Base-by-base conservation (phyloP, 78 protist genomes). In the Dictyostelium brefeldianum region DNA sequence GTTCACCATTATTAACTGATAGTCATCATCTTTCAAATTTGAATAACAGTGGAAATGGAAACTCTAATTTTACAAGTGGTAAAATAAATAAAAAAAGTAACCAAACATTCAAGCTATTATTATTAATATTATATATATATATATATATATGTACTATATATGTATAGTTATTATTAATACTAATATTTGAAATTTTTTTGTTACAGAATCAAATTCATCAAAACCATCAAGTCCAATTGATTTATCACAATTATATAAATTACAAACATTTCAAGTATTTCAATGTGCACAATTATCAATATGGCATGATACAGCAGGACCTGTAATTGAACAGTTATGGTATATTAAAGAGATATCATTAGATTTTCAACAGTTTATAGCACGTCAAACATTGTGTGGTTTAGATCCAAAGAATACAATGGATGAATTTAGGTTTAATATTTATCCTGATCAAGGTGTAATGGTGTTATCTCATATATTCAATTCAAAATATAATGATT, bases 291-390 rank as follows among this genome's bases (percentile, higher is more conserved):
- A 85, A 48, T 14, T 85, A 71, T 85, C 92, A 5, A 77, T 85
- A n/a, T 85, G 92, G 92, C 81, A 75, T 67, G 83, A 85, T 47
- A 85, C 81, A 12, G 92, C 92, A 3, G 92, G 92, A 54, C 92
- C 92, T 18, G 80, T 17, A 0, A 31, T 85, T 10, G 92, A 85
- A 17, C 79, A 83, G 15, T 20, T 74, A 75, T 71, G 73, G 78
- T 14, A 47, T 18, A 50, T 20, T 46, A 54, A 56, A n/a, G 57
- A 80, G 43, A 11, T 85, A 4, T 5, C 78, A 71, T 15, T 17
- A 14, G 92, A 85, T 43, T 85, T 85, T 53, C 73, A 57, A 75
- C 3, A 73, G 17, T 85, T 85, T 12, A 85, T 75, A 17, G 74
- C 92, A 18, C 18, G 83, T 59, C 92, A 85, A 62, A 85, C 92